Percentiles rank a stretch among this genome's conserved stretches.
Conservation (phyloP, 495 filamentous ascomycete genomes). For the Delitschia confertaspora region DNA sequence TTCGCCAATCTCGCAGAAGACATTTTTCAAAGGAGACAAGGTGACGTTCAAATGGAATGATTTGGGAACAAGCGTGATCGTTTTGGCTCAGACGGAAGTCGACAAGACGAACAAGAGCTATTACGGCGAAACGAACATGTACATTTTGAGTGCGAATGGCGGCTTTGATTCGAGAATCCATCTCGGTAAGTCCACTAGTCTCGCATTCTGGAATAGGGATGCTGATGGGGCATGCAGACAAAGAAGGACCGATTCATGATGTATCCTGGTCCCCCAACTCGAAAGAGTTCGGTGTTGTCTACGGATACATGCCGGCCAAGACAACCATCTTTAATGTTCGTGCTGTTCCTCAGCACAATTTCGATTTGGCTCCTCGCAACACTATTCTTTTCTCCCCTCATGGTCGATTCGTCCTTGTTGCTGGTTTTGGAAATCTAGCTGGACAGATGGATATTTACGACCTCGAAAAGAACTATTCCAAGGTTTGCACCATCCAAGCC, state of each 20-base stretch:
- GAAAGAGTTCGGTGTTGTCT: conserved; percentile 92
- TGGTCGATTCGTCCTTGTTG: conserved; percentile 84
- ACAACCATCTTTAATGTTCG: conserved; percentile 90
- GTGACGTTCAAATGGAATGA: conserved; percentile 97
- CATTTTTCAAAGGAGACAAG: conserved; percentile 98
- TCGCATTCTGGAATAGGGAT: neutral
- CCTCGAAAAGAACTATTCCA: conserved; percentile 78
- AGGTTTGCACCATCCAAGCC: conserved; percentile 89
- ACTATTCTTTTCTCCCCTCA: conserved; percentile 93
- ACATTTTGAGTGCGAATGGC: conserved; percentile 84
- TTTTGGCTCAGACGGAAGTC: conserved; percentile 95
- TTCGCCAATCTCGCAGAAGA: conserved; percentile 83
- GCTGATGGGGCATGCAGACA: conserved; percentile 49
- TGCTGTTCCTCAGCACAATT: conserved; percentile 68
- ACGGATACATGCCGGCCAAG: conserved; percentile 96
- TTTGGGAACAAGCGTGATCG: conserved; percentile 80
- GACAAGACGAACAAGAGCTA: conserved; percentile 98
- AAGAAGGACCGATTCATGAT: conserved; percentile 96
- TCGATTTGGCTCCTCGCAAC: conserved; percentile 80
- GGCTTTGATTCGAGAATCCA: conserved; percentile 86
- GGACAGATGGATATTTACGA: conserved; percentile 98
- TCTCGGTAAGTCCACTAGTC: conserved; percentile 45
- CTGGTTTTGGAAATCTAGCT: conserved; percentile 93
- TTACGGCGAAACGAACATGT: conserved; percentile 96
- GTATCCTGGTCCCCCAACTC: conserved; percentile 96